These are phyloP conservation scores for Ophiocordyceps camponoti-leonardi DNA, from an alignment of 2,329 filamentous ascomycete species.

Conservation along the genomic window DNA sequence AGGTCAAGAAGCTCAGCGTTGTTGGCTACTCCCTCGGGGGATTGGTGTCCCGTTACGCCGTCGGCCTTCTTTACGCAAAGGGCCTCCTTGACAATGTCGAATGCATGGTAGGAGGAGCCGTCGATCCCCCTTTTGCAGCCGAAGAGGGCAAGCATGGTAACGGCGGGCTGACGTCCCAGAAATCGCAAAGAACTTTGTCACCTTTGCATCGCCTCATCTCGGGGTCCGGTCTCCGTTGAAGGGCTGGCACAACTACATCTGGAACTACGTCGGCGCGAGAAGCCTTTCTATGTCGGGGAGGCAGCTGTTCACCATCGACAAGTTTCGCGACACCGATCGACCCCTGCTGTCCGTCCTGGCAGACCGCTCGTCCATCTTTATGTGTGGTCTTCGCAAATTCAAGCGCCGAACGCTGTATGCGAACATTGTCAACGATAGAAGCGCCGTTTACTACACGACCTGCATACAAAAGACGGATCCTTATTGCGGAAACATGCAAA, in stretches of 20 bases:
- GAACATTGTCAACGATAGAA: conserved; percentile 76
- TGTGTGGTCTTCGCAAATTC: conserved; percentile 61
- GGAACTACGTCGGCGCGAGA: conserved; percentile 69
- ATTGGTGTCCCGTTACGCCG: conserved; percentile 68
- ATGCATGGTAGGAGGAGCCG: conserved; percentile 43
- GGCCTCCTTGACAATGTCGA: conserved; percentile 64
- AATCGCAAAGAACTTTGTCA: conserved; percentile 64
- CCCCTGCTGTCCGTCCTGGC: conserved; percentile 69
- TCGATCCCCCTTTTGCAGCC: neutral
- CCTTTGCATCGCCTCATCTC: conserved; percentile 73
- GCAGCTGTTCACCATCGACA: conserved; percentile 76
- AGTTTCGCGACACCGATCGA: conserved; percentile 66
- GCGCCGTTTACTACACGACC: conserved; percentile 70
- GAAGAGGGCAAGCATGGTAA: conserved; percentile 3
- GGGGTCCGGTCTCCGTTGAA: conserved; percentile 55
- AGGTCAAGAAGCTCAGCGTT: conserved; percentile 68
- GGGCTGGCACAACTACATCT: conserved; percentile 50
- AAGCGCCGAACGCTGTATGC: conserved; percentile 62
- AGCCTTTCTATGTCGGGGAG: conserved; percentile 69
- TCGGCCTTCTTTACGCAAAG: conserved; percentile 68
- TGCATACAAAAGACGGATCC: conserved; percentile 63
- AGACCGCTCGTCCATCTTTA: conserved; percentile 73
- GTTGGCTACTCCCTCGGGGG: conserved; percentile 85
- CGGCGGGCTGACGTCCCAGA: neutral
- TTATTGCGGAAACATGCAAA: conserved; percentile 44